Evolutionary conservation across 2,329 filamentous ascomycete genomes (phyloP).

Genomic region (Ascomycota sp.): DNA sequence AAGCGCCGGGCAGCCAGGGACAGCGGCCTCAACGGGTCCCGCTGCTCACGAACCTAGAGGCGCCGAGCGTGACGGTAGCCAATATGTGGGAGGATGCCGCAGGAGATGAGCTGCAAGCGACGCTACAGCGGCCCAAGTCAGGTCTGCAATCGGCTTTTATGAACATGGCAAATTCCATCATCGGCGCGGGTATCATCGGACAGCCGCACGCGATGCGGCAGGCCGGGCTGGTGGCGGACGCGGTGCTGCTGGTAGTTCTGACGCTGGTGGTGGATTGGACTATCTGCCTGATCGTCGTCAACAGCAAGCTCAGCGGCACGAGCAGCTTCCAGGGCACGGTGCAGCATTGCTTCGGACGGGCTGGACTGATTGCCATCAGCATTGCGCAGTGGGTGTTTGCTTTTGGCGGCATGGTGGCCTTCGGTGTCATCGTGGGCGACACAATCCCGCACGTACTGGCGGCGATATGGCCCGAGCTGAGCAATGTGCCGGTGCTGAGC

Average conservation of each 20-base stretch:
- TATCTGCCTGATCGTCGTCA: slow-evolving; percentile 88
- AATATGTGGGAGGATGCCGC: slow-evolving; percentile 20
- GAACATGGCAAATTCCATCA: slow-evolving; percentile 99
- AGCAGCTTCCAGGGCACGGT: slow-evolving; percentile 92
- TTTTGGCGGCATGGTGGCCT: slow-evolving; percentile 96
- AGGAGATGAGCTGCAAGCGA: slow-evolving; percentile 26
- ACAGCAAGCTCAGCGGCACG: slow-evolving; percentile 87
- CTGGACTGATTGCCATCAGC: slow-evolving; percentile 70
- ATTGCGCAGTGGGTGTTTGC: slow-evolving; percentile 96
- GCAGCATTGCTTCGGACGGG: slow-evolving; percentile 79
- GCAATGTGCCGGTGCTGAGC: slow-evolving; percentile 55
- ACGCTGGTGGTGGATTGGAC: slow-evolving; percentile 92
- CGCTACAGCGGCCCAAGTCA: slow-evolving; percentile 54
- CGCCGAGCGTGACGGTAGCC: slow-evolving; percentile 54
- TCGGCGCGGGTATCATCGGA: slow-evolving; percentile 54
- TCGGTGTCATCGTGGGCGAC: slow-evolving; percentile 92
- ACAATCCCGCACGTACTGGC: slow-evolving; percentile 79
- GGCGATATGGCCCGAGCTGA: slow-evolving; percentile 61
- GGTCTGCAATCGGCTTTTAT: slow-evolving; percentile 79
- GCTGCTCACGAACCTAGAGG: slow-evolving; percentile 65
- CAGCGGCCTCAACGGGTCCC: slow-evolving; percentile 34
- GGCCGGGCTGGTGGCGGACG: slow-evolving; percentile 66
- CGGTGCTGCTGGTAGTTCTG: slow-evolving; percentile 55
- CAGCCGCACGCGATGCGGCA: slow-evolving; percentile 94
- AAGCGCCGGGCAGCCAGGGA: slow-evolving; percentile 26